phyloP scores from a whole-genome alignment of 306 rosid species.

The Vigna unguiculata region DNA sequence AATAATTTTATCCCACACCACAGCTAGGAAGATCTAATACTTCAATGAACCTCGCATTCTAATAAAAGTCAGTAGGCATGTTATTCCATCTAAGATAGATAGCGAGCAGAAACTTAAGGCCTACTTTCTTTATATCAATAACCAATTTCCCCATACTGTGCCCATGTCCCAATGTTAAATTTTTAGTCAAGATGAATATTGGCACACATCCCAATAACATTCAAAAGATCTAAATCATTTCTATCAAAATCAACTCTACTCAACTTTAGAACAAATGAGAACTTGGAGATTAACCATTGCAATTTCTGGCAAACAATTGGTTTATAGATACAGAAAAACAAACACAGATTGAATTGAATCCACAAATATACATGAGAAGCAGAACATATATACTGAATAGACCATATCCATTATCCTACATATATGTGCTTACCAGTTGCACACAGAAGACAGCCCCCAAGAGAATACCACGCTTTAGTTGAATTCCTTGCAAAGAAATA shows the following conservation, averaged over 20 bases:
- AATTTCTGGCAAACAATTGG: conserved; percentile 15
- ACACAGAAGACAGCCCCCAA: conserved; percentile 95
- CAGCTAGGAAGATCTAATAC: conserved; percentile 2
- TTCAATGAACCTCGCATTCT: conserved; percentile 7
- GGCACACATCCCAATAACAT: background rate
- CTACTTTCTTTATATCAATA: background rate
- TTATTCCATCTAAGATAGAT: conserved; percentile 14
- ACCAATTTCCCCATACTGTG: conserved; percentile 3
- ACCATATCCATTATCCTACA: conserved; percentile 37
- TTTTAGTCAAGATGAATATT: background rate
- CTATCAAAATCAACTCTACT: background rate
- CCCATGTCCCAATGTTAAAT: background rate
- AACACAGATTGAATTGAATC: conserved; percentile 35
- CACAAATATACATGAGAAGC: conserved; percentile 27
- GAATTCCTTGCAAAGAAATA: conserved; percentile 91
- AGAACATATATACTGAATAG: conserved; percentile 38
- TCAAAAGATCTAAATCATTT: background rate
- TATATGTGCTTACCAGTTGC: conserved; percentile 74
- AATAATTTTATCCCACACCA: background rate
- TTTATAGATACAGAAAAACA: conserved; percentile 15
- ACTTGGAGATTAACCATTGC: conserved; percentile 32
- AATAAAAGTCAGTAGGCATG: conserved; percentile 9
- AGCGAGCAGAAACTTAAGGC: background rate
- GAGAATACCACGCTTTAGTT: conserved; percentile 91
- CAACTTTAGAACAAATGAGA: background rate